Conservation (phyloP, 2,329 filamentous ascomycete species). For the Penicillium sp. region DNA sequence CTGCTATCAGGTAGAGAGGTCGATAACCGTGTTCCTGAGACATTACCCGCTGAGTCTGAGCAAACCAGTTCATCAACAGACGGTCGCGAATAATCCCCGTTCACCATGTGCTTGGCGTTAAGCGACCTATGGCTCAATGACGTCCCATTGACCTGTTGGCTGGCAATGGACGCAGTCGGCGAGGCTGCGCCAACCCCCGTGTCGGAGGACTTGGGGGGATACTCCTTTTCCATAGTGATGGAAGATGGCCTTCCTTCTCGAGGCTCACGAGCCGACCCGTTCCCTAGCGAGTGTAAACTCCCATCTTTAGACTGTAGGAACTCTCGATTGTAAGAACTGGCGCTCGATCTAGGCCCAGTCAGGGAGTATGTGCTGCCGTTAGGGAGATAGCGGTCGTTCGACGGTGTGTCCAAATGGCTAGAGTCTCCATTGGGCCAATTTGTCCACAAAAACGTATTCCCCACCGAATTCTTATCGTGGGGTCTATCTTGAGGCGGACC, state of each 20-base stretch:
- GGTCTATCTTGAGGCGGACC: slow-evolving; percentile 49
- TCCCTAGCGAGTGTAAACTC: slow-evolving; percentile 56
- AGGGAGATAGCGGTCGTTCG: slow-evolving; percentile 45
- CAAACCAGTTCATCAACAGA: slow-evolving; percentile 38
- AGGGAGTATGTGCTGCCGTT: slow-evolving; percentile 65
- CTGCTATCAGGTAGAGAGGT: slow-evolving; percentile 40
- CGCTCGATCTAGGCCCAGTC: slow-evolving; percentile 60
- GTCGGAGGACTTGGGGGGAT: slow-evolving; percentile 35
- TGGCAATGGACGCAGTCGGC: slow-evolving; percentile 28
- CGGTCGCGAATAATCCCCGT: slow-evolving; percentile 37
- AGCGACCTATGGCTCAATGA: slow-evolving; percentile 27
- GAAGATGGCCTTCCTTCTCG: slow-evolving; percentile 37
- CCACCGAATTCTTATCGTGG: slow-evolving; percentile 49
- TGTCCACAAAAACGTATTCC: slow-evolving; percentile 54
- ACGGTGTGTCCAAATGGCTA: slow-evolving; percentile 43
- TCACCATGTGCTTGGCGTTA: slow-evolving; percentile 37
- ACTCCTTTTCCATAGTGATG: slow-evolving; percentile 32
- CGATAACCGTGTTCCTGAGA: slow-evolving; percentile 38
- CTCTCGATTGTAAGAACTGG: slow-evolving; percentile 49
- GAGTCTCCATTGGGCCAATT: slow-evolving; percentile 51
- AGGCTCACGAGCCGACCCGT: slow-evolving; percentile 39
- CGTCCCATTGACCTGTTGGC: slow-evolving; percentile 35
- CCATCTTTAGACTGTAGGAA: slow-evolving; percentile 46
- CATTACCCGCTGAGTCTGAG: slow-evolving; percentile 35
- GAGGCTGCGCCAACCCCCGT: slow-evolving; percentile 34